Evolutionary conservation across 805 yeast genomes (phyloP).

Genomic region (Torulaspora quercuum): DNA sequence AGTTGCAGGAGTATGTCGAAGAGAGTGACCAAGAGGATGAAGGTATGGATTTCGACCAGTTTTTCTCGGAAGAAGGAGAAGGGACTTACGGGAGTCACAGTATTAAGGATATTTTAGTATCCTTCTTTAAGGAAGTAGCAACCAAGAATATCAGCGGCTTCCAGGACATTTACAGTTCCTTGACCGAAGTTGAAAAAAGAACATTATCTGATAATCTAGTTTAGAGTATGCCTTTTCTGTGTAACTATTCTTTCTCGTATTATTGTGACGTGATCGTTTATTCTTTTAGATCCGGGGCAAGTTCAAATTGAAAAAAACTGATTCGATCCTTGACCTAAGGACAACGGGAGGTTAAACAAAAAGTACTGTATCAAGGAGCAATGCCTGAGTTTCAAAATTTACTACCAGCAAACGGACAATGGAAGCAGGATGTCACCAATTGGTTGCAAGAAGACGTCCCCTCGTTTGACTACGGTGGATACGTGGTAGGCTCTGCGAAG

Average conservation of each 20-base stretch:
- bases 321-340: too few species aligned
- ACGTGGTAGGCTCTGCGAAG: slow-evolving; percentile 75
- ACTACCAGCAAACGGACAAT: slow-evolving; percentile 70
- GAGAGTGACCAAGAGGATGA: slow-evolving; percentile 32
- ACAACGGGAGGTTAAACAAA: too few species aligned
- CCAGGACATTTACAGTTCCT: slow-evolving; percentile 46
- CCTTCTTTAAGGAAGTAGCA: slow-evolving; percentile 57
- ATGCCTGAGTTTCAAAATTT: slow-evolving; percentile 46
- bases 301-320: too few species aligned
- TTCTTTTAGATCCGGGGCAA: too few species aligned
- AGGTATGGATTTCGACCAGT: slow-evolving; percentile 13
- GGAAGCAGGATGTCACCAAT: slow-evolving; percentile 74
- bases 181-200: slow-evolving; percentile 53
- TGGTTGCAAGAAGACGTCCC: slow-evolving; percentile 90
- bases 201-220: slow-evolving; percentile 47
- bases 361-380: too few species aligned
- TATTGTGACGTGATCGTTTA: too few species aligned
- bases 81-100: slow-evolving; percentile 17
- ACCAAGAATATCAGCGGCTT: slow-evolving; percentile 49
- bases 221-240: background rate
- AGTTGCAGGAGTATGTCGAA: slow-evolving; percentile 54
- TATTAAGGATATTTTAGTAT: slow-evolving; percentile 40
- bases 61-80: slow-evolving; percentile 16
- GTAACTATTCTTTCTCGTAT: too few species aligned
- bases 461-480: slow-evolving; percentile 91